Evolutionary conservation across 2,329 filamentous ascomycete genomes (phyloP).

Genomic region (Ceratocystis variospora): DNA sequence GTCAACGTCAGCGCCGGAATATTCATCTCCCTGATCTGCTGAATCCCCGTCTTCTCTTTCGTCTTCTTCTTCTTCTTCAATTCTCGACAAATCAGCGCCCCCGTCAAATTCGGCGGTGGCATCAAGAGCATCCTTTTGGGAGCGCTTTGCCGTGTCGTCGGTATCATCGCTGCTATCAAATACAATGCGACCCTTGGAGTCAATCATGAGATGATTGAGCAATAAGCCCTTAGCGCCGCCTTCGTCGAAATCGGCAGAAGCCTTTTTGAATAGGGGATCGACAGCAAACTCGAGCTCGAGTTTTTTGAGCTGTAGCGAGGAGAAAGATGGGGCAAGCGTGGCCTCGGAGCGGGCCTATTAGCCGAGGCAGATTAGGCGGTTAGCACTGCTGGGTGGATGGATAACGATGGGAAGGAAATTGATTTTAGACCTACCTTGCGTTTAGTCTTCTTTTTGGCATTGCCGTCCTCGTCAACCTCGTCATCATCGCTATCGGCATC

Average conservation of each 20-base stretch:
- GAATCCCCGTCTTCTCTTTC: slow-evolving; percentile 32
- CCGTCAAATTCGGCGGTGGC: not conserved
- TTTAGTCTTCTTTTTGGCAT: slow-evolving; percentile 50
- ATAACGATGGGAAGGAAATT: not conserved
- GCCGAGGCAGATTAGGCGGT: slow-evolving; percentile 6
- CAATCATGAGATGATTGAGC: slow-evolving; percentile 92
- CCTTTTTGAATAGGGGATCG: slow-evolving; percentile 98
- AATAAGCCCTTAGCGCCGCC: slow-evolving; percentile 90
- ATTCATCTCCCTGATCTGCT: slow-evolving; percentile 31
- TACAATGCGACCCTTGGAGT: slow-evolving; percentile 80
- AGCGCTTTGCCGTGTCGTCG: slow-evolving; percentile 33
- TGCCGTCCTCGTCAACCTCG: slow-evolving; percentile 48
- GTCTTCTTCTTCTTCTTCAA: slow-evolving; percentile 26
- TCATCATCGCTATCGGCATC: slow-evolving; percentile 39
- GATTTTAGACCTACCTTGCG: slow-evolving; percentile 42
- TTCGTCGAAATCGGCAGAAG: slow-evolving; percentile 95
- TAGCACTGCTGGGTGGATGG: not conserved
- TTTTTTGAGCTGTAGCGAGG: slow-evolving; percentile 84
- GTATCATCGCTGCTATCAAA: slow-evolving; percentile 95
- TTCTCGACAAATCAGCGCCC: slow-evolving; percentile 5
- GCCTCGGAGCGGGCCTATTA: slow-evolving; percentile 65
- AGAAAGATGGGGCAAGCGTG: slow-evolving; percentile 82
- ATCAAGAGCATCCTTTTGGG: slow-evolving; percentile 24
- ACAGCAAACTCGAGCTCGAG: slow-evolving; percentile 94
- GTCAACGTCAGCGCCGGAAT: slow-evolving; percentile 53